These are phyloP conservation scores for Mediolabrus comicus DNA, from an alignment of 108 stramenopile genomes.

Conservation along the genomic window DNA sequence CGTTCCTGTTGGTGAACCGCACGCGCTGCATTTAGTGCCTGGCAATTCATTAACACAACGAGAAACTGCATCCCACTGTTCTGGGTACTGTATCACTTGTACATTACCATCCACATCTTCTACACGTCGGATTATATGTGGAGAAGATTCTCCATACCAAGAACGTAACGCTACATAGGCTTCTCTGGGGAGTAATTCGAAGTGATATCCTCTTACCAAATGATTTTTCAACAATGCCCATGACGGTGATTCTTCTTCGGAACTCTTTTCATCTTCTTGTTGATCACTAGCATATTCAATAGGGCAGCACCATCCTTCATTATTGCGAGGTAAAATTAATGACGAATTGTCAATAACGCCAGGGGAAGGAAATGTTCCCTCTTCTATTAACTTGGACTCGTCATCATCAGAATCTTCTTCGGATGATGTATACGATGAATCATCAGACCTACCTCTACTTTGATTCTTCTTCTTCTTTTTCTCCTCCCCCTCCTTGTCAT, in stretches of 20 bases:
- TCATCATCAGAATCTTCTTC: conserved; percentile 32
- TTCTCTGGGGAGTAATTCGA: conserved; percentile 77
- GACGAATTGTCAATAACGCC: conserved; percentile 69
- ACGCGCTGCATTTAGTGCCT: conserved; percentile 57
- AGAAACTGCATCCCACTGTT: conserved; percentile 9
- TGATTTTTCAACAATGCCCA: conserved; percentile 38
- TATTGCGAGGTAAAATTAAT: conserved; percentile 32
- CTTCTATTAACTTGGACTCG: conserved; percentile 7
- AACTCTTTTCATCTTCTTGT: neutral
- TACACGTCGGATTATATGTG: conserved; percentile 56
- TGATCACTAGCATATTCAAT: neutral
- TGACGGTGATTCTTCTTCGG: neutral
- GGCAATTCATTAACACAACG: neutral
- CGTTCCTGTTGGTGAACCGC: conserved; percentile 50
- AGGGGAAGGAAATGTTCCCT: conserved; percentile 13
- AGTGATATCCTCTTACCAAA: conserved; percentile 81
- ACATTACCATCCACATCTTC: neutral
- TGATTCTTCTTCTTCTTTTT: conserved; percentile 25
- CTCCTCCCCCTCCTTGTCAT: neutral
- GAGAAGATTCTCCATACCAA: conserved; percentile 78
- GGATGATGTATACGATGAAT: conserved; percentile 19
- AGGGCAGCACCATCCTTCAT: conserved; percentile 1
- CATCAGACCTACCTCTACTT: neutral
- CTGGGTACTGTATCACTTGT: conserved; percentile 10
- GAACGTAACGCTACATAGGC: conserved; percentile 62